Evolutionary conservation across 2,329 filamentous ascomycete genomes (phyloP), one percentile per base, ranked within the genome.

Genomic region (Periconia digitata): DNA sequence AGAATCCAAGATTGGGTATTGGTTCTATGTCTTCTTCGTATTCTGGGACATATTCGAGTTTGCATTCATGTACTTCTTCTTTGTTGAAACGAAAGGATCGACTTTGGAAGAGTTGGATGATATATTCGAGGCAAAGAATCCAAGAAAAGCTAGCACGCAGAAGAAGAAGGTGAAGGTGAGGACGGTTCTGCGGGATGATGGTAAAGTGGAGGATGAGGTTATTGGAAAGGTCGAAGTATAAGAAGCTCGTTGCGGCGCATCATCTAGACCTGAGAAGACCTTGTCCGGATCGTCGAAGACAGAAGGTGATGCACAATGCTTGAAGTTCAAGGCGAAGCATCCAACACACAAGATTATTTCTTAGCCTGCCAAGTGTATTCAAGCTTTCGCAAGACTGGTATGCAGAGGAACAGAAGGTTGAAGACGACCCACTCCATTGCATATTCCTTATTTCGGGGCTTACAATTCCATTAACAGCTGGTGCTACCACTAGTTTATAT

Each of bases 181-280:
- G 43, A 60, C 51, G 0, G 46, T 60, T 7, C 17, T 60, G 17
- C 45, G 32, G 2, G 35, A 24, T 3, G 48, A 54, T 48, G 57
- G 57, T 12, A 58, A 52, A 43, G 42, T 56, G 10, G 74, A 76
- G 27, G 72, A 73, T 58, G 67, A 55, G 46, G 59, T 50, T 51
- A 21, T 53, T 4, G 40, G 34, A 2, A 59, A 40, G 39, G 47
- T 40, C 44, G 46, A 42, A 23, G 50, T 27, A 20, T 49, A 43
- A 43, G 22, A 6, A 32, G 34, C n/a, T n/a, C n/a, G n/a, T n/a
- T n/a, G n/a, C n/a, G n/a, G n/a, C n/a, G n/a, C n/a, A n/a, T n/a
- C n/a, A n/a, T n/a, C 27, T 32, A 32, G 8, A 32, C 27, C 27
- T 32, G n/a, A 32, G 8, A 8, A 32, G 8, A 32, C 8, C n/a